A percentile compares a stretch with the other conserved stretches of the same genome.
phyloP scores from a whole-genome alignment of 73 alveolate species.

The Paramecium primaurelia region DNA sequence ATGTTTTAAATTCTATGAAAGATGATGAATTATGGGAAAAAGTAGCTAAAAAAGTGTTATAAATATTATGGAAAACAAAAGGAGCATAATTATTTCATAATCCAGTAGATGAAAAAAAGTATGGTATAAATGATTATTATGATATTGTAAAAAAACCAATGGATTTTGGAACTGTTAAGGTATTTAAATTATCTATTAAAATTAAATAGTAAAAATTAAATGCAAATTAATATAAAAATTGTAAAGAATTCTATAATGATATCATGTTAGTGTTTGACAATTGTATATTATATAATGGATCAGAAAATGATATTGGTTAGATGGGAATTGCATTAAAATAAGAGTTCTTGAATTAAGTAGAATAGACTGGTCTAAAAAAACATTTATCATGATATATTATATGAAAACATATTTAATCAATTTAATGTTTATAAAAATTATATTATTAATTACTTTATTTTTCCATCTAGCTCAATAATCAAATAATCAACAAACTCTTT shows the following conservation, averaged over 20 bases:
- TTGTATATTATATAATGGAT: conserved; percentile 57
- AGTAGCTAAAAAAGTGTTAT: conserved; percentile 59
- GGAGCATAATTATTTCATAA: conserved; percentile 86
- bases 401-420: neutral
- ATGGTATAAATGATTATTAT: conserved; percentile 86
- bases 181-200: neutral
- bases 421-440: neutral
- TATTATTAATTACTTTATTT: neutral
- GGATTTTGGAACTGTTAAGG: conserved; percentile 94
- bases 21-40: conserved; percentile 61
- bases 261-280: conserved; percentile 34
- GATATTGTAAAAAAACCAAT: conserved; percentile 91
- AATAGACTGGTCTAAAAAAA: neutral
- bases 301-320: conserved; percentile 54
- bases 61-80: conserved; percentile 84
- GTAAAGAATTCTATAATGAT: conserved; percentile 47
- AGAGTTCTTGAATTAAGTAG: conserved; percentile 26
- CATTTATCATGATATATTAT: neutral
- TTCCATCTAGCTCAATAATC: neutral
- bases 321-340: conserved; percentile 32
- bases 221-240: conserved; percentile 48
- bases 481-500: neutral
- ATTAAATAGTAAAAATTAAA: conserved; percentile 20
- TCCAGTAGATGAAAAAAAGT: conserved; percentile 91
- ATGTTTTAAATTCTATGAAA: neutral